Base-by-base conservation (phyloP, 1,284 basidiomycete genomes). In the Sporisorium iseilematis-ciliati region DNA sequence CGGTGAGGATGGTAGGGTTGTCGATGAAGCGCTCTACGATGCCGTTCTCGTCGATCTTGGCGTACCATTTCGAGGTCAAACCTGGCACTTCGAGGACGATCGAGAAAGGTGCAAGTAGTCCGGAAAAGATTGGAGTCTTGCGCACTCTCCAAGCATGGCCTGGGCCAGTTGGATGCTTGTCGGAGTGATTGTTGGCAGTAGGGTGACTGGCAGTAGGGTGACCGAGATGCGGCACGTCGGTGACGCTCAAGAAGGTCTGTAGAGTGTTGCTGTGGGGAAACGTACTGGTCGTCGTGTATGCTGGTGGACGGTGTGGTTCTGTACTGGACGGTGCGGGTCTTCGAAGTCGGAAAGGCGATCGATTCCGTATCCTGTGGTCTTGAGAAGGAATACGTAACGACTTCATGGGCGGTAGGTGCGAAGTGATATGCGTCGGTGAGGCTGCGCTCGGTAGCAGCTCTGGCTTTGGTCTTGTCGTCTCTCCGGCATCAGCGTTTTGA, bases 31-130 rank as follows among this genome's bases (percentile, higher is more conserved):
- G 83, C 20, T 65, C 46, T 2, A 63, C 57, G n/a, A 59, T 42
- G 25, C 63, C 57, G 49, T 0, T 51, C 4, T 51, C 12, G 43
- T 60, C 65, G 31, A 69, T 77, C 42, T 77, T 70, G 26, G 82
- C 68, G 26, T 82, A 80, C 77, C 77, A 82, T n/a, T 63, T 52
- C 4, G 71, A 74, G 1, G 78, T 80, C 29, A 80, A 46, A 18
- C 78, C 77, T 6, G 69, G 71, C 11, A 80, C 63, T 56, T 92
- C 92, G 29, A 94, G 88, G 20, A 94, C 87, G 65, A 94, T 92
- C 16, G 90, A 89, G 78, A 93, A 92, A 0, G 92, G 92, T 20
- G 92, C 90, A 35, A 91, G 79, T 18, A 92, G 86, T 8, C 92
- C 92, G 10, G 90, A 89, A 21, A 82, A 64, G 51, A 82, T 75